A percentile compares a stretch with the other conserved stretches of the same genome.
Conservation (phyloP, 768 basidiomycete species). For the Porpolomopsis calyptriformis region DNA sequence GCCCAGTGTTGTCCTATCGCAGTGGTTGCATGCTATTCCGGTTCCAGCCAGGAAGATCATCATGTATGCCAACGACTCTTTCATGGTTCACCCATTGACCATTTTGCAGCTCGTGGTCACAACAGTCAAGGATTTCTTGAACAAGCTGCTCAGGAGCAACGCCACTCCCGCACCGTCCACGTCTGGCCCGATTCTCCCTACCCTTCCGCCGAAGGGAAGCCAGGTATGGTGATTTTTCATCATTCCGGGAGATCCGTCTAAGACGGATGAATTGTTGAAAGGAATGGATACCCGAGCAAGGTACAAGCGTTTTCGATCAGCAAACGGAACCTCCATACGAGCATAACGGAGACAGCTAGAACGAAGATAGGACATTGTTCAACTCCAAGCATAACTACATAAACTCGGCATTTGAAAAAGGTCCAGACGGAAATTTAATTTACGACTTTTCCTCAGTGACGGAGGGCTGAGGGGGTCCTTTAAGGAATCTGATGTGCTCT, state of each 20-base stretch:
- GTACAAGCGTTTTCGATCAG: conserved; percentile 20
- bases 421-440: too few species aligned
- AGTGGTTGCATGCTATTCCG: conserved; percentile 69
- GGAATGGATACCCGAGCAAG: conserved; percentile 27
- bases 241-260: not conserved
- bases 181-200: conserved; percentile 24
- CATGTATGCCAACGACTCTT: conserved; percentile 34
- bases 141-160: conserved; percentile 40
- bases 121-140: conserved; percentile 59
- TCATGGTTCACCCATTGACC: not conserved
- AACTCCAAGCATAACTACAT: too few species aligned
- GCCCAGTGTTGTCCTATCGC: conserved; percentile 78
- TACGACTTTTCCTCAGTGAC: not conserved
- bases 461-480: not conserved
- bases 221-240: conserved; percentile 16
- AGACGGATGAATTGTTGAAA: conserved; percentile 10
- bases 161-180: conserved; percentile 18
- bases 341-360: conserved; percentile 21
- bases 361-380: not conserved
- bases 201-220: conserved; percentile 21
- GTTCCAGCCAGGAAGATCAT: conserved; percentile 73
- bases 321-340: conserved; percentile 32
- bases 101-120: conserved; percentile 48
- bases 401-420: not conserved
- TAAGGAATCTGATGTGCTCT: conserved; percentile 10